Percentiles rank a stretch among this genome's conserved stretches.
phyloP scores from a whole-genome alignment of 2,329 filamentous ascomycete species.

The Colletotrichum noveboracense region DNA sequence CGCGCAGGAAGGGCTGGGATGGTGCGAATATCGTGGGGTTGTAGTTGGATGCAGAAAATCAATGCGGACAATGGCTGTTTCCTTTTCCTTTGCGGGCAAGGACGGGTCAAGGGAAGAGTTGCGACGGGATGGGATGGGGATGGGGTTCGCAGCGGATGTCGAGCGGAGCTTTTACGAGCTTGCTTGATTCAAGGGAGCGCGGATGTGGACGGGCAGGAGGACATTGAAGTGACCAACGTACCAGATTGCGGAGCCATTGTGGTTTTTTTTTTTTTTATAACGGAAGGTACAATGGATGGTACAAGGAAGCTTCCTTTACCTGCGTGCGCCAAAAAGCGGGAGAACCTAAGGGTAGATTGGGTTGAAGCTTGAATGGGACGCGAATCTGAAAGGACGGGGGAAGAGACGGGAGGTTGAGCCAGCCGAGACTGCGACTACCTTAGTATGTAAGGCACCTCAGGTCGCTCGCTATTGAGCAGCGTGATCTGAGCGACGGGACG shows the following conservation, averaged over 20 bases:
- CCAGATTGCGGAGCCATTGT: slow-evolving; percentile 23
- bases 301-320: not conserved
- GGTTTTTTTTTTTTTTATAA: not conserved
- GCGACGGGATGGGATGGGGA: not conserved
- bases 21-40: not conserved
- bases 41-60: not conserved
- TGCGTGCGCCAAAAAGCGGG: not conserved
- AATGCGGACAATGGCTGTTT: not conserved
- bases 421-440: not conserved
- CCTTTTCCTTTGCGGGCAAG: not conserved
- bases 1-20: not conserved
- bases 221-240: slow-evolving; percentile 5
- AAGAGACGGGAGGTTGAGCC: slow-evolving; percentile 4
- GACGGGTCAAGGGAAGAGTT: not conserved
- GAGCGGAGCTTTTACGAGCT: slow-evolving; percentile 20
- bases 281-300: not conserved
- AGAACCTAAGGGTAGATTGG: not conserved
- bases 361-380: slow-evolving; percentile 2
- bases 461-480: not conserved
- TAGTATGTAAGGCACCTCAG: not conserved
- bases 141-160: slow-evolving; percentile 19
- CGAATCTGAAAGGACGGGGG: slow-evolving; percentile 4
- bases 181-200: slow-evolving; percentile 1
- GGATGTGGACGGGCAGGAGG: not conserved
- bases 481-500: slow-evolving; percentile 1